Evolutionary conservation across 768 basidiomycete species (phyloP).

Genomic region (Boletus fagicola): DNA sequence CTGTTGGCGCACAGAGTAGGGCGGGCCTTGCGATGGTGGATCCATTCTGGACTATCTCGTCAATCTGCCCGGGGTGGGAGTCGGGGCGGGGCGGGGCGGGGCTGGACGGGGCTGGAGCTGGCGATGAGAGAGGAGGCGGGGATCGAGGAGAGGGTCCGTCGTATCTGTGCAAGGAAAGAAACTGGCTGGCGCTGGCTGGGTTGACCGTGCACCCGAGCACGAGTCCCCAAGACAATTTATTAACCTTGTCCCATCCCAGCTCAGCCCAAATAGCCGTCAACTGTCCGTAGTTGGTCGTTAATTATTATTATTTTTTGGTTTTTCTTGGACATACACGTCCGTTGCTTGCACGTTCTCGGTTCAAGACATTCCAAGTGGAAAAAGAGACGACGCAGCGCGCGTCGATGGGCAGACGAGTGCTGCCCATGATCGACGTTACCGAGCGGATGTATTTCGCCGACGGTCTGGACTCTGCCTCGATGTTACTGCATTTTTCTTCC

Average conservation of each 20-base stretch:
- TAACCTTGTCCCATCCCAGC: slow-evolving; percentile 21
- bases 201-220: slow-evolving; percentile 12
- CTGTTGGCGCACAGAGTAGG: slow-evolving; percentile 33
- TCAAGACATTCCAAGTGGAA: not conserved
- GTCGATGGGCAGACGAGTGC: slow-evolving; percentile 12
- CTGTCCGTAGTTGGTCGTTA: slow-evolving; percentile 7
- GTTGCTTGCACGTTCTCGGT: not conserved
- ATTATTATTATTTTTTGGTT: not conserved
- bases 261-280: slow-evolving; percentile 28
- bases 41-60: slow-evolving; percentile 17
- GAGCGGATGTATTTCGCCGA: slow-evolving; percentile 19
- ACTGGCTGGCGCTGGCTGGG: slow-evolving; percentile 9
- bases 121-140: not conserved
- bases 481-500: slow-evolving; percentile 15
- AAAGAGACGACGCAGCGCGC: not conserved
- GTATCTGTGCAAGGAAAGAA: not conserved
- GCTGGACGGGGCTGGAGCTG: slow-evolving; percentile 10
- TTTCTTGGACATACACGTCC: not conserved
- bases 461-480: slow-evolving; percentile 25
- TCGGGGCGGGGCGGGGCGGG: not conserved
- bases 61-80: not conserved
- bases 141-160: not conserved
- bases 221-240: slow-evolving; percentile 24
- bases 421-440: slow-evolving; percentile 26
- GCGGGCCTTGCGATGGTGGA: slow-evolving; percentile 31